Evolutionary conservation across 2,329 filamentous ascomycete species (phyloP), one percentile per base, ranked within the genome.

Genomic region (Venturia carpophila): DNA sequence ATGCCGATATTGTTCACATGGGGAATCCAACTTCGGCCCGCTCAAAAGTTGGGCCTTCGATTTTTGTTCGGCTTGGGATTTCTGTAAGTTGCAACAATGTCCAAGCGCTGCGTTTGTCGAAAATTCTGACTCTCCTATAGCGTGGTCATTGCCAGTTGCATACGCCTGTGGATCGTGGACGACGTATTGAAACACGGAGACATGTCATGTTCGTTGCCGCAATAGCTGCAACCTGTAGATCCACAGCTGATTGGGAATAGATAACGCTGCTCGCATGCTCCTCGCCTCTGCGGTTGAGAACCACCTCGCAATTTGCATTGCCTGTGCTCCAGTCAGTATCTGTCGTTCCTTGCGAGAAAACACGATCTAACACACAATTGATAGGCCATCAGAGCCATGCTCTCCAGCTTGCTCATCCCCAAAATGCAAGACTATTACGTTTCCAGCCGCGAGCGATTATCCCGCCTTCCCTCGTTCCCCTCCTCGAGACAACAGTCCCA

Each of bases 1-100:
- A 72, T 77, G 68, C 76, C 76, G 0, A 70, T 78, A 10, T 67
- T 75, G 2, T 76, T 76, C 61, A 74, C 76, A 5, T 73, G 74
- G 71, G 70, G 73, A 10, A 68, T 77, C 6, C 71, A 74, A 42
- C 67, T 76, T 1, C 69, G 71, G 10, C 67, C 70, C 42, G 64
- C 69, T 10, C 73, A 76, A 60, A 70, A 72, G 62, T 68, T 75
- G 13, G 75, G 73, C 7, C 69, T 78, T 41, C 74, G 73, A 56
- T 66, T 69, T 21, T 66, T 76, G 37, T 76, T 75, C 65, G 71
- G 67, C 0, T 64, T 76, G 21, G 74, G 74, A 5, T 70, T 70
- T 30, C 62, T 76, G 70, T 72, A 68, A 68, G 71, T 69, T 9
- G 15, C 5, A n/a, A 37, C n/a, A 24, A 7, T 47, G 17, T 62